A percentile compares a stretch with the other conserved stretches of the same genome.
Evolutionary conservation across 306 rosid species (phyloP).

Genomic region (Luffa aegyptiaca): DNA sequence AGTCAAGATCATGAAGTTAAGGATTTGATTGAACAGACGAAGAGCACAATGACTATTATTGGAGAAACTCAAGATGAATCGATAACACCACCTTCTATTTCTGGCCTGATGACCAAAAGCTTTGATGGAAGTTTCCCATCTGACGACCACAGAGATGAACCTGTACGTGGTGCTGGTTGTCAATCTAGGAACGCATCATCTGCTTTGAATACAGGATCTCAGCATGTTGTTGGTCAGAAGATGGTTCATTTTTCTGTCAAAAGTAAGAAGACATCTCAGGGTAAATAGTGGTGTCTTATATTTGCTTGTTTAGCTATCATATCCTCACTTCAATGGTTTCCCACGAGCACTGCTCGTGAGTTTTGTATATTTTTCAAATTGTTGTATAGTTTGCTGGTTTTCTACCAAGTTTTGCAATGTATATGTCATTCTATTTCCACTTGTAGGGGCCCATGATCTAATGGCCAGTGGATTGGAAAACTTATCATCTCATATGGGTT

Average conservation of each 20-base stretch:
- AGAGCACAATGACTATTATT: constrained; percentile 9
- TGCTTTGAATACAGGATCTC: constrained; percentile 31
- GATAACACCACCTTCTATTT: constrained; percentile 34
- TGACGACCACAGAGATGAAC: constrained; percentile 25
- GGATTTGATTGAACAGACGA: constrained; percentile 26
- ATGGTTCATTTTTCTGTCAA: constrained; percentile 39
- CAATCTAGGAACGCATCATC: constrained; percentile 17
- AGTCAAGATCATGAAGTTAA: constrained; percentile 22
- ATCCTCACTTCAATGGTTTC: neutral
- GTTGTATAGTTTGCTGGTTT: constrained; percentile 18
- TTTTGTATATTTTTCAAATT: neutral
- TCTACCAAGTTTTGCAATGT: constrained; percentile 26
- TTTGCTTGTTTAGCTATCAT: constrained; percentile 1
- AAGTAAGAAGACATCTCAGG: constrained; percentile 32
- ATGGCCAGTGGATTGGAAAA: constrained; percentile 73
- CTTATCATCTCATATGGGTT: constrained; percentile 80
- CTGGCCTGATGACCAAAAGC: constrained; percentile 28
- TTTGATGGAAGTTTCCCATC: constrained; percentile 30
- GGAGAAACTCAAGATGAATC: constrained; percentile 37
- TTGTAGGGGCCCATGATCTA: constrained; percentile 76
- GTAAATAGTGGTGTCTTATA: constrained; percentile 28
- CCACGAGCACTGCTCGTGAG: constrained; percentile 9
- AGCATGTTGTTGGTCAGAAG: constrained; percentile 34
- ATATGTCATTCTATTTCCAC: constrained; percentile 39
- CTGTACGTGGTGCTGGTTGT: constrained; percentile 14